Conservation (phyloP, 176 grass and related monocot genomes). For the Miscanthus lutarioriparius region DNA sequence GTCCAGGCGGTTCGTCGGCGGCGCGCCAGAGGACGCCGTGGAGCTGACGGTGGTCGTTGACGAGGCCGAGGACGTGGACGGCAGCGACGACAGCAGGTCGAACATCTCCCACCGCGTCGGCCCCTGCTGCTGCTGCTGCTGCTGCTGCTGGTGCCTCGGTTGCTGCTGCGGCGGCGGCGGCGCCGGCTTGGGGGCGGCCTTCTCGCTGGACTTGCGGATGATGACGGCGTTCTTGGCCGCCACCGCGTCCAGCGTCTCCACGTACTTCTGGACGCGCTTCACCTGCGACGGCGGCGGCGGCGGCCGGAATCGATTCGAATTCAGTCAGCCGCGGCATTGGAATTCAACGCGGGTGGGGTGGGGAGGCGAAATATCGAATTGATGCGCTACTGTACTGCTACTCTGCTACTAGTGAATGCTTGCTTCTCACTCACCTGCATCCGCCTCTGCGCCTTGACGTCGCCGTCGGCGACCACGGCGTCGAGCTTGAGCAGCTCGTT, state of each 20-base stretch:
- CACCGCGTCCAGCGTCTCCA: constrained; percentile 82
- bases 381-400: background rate
- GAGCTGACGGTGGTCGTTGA: constrained; percentile 64
- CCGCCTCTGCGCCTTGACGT: constrained; percentile 70
- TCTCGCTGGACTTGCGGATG: constrained; percentile 31
- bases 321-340: background rate
- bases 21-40: constrained; percentile 48
- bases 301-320: background rate
- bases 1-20: constrained; percentile 53
- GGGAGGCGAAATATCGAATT: no score
- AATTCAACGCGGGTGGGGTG: background rate
- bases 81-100: constrained; percentile 77
- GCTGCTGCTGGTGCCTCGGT: constrained; percentile 12
- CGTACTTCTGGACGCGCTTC: constrained; percentile 92
- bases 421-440: constrained; percentile 46
- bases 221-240: constrained; percentile 64
- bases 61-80: constrained; percentile 62
- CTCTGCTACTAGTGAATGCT: background rate
- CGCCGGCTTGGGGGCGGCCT: constrained; percentile 23
- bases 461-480: constrained; percentile 68
- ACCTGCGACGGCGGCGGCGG: constrained; percentile 43
- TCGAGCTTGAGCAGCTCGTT: constrained; percentile 92
- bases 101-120: constrained; percentile 74
- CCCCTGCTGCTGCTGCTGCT: background rate
- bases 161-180: constrained; percentile 5